These are phyloP conservation scores for Platismatia glauca DNA, from an alignment of 495 filamentous ascomycete genomes.

Conservation along the genomic window DNA sequence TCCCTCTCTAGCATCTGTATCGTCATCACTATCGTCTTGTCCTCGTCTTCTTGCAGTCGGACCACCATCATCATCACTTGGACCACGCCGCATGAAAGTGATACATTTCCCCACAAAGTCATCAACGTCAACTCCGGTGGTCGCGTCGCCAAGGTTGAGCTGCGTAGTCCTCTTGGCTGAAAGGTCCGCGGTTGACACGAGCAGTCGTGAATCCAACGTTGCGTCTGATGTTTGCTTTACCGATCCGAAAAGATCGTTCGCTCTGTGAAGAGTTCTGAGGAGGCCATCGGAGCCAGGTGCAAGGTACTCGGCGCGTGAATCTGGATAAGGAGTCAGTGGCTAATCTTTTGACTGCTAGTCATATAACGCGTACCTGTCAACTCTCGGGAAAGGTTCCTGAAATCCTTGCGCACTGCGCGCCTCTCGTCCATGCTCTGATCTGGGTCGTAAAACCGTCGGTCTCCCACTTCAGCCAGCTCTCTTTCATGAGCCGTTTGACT, in stretches of 20 bases:
- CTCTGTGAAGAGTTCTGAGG: constrained; percentile 48
- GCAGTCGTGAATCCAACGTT: constrained; percentile 74
- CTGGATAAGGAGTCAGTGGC: constrained; percentile 28
- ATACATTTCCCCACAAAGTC: constrained; percentile 91
- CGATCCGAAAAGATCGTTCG: constrained; percentile 53
- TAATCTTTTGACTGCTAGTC: neutral
- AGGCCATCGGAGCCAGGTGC: constrained; percentile 53
- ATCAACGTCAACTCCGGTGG: constrained; percentile 75
- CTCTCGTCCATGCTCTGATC: constrained; percentile 78
- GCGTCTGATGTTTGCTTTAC: constrained; percentile 94
- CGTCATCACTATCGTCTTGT: constrained; percentile 30
- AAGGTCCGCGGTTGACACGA: constrained; percentile 70
- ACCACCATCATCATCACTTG: constrained; percentile 25
- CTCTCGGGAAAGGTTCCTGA: constrained; percentile 57
- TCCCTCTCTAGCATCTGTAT: constrained; percentile 29
- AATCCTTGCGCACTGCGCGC: constrained; percentile 54
- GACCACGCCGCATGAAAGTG: constrained; percentile 67
- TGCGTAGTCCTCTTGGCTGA: constrained; percentile 63
- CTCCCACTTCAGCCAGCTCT: constrained; percentile 27
- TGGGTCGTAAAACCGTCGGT: constrained; percentile 67
- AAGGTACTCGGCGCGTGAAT: constrained; percentile 60
- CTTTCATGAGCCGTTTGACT: constrained; percentile 20
- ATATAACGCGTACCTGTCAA: constrained; percentile 46
- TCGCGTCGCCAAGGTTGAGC: constrained; percentile 57
- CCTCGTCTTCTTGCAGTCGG: constrained; percentile 19